These are phyloP conservation scores for Echria macrotheca DNA, from an alignment of 495 filamentous ascomycete species.

Conservation along the genomic window DNA sequence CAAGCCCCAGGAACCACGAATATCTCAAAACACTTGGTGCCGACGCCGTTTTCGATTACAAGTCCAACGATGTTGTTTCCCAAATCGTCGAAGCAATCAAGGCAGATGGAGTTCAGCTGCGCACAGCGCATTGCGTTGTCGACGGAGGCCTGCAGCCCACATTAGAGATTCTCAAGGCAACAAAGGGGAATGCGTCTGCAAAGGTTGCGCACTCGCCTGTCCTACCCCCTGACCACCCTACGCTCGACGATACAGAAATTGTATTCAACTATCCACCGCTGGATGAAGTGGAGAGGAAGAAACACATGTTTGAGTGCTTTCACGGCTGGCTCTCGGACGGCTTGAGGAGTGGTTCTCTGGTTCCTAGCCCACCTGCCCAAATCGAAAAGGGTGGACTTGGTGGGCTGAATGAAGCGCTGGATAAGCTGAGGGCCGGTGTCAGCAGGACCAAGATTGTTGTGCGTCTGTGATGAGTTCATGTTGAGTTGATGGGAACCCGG, in stretches of 20 bases:
- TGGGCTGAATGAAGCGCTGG: slow-evolving; percentile 2
- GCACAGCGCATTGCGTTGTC: slow-evolving; percentile 5
- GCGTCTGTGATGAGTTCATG: background rate
- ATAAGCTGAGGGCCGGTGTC: slow-evolving; percentile 11
- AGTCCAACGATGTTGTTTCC: slow-evolving; percentile 25
- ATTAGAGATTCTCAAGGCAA: slow-evolving; percentile 10
- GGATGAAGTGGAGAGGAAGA: background rate
- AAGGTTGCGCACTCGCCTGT: slow-evolving; percentile 1
- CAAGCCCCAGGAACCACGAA: slow-evolving; percentile 49
- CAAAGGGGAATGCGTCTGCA: background rate
- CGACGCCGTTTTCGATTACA: slow-evolving; percentile 54
- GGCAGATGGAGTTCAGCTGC: slow-evolving; percentile 5
- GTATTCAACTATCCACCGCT: slow-evolving; percentile 1
- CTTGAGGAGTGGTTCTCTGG: background rate
- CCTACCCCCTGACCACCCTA: slow-evolving; percentile 1
- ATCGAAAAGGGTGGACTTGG: slow-evolving; percentile 5
- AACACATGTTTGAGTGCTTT: slow-evolving; percentile 1
- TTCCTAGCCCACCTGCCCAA: slow-evolving; percentile 6
- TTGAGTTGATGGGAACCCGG: too few relatives aligned
- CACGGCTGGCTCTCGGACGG: background rate
- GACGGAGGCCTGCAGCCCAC: slow-evolving; percentile 1
- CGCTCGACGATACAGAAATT: slow-evolving; percentile 4
- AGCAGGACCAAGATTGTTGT: background rate
- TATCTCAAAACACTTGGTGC: slow-evolving; percentile 53
- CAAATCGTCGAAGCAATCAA: slow-evolving; percentile 27